Evolutionary conservation across 2,329 filamentous ascomycete species (phyloP), one percentile per base, ranked within the genome.

Genomic region (Gaeumannomyces sp.): DNA sequence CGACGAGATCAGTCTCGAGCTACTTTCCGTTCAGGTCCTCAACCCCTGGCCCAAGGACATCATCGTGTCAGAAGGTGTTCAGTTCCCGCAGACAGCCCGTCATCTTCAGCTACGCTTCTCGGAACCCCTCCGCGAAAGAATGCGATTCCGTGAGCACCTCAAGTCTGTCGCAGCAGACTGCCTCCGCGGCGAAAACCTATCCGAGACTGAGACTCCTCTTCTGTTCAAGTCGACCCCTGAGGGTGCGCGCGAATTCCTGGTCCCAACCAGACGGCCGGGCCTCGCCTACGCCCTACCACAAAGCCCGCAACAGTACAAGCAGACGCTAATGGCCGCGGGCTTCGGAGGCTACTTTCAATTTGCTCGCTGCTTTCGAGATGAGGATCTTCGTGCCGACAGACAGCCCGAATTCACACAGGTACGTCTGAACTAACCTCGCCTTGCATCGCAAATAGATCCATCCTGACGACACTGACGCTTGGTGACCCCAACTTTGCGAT

Each of bases 191-290:
- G 67, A 81, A 83, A 83, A 81, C 1, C 94, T 93, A 71, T 80
- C 84, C 16, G 90, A 98, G 69, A 85, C 98, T 38, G 95, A 99
- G 74, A 99, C 95, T 0, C 95, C 95, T 0, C 79, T 97, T 4
- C 83, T 99, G 0, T 99, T 99, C 84, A 99, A 98, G 76, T 97
- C 95, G 0, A 99, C 95, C 0, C 92, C 95, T 0, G 95, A 99
- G 78, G 95, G 95, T 0, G 96, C 95, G 1, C 84, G 94, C 61
- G 95, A 99, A 74, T 99, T 99, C 68, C 76, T 99, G 7, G 94
- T 99, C 5, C 95, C 95, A 0, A 96, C 93, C 0, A 83, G 95
- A 33, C 85, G 83, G 50, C 83, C 82, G 1, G 92, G 92, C 0
- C 79, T 88, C 66, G 93, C 92, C 4, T 99, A 98, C 75, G 95